A percentile compares a stretch with the other conserved stretches of the same genome.
These are phyloP conservation scores for Allantophomopsis lycopodina DNA, from an alignment of 2,329 filamentous ascomycete species.

Conservation along the genomic window DNA sequence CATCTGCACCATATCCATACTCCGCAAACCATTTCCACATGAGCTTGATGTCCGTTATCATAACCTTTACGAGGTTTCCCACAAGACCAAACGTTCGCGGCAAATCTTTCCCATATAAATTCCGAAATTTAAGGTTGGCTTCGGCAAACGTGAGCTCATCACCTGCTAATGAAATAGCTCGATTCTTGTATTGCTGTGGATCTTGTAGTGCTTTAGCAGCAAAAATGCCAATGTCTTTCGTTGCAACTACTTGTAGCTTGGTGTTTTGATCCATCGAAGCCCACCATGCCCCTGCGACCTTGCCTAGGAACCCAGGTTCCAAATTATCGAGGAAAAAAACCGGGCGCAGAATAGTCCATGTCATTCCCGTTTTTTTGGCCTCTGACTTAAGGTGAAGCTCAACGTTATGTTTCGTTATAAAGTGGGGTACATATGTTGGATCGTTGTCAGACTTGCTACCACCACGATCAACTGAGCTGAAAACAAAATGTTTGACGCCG, in stretches of 20 bases:
- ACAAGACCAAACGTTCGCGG: constrained; percentile 19
- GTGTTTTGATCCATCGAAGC: constrained; percentile 15
- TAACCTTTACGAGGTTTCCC: constrained; percentile 11
- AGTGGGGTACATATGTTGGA: constrained; percentile 37
- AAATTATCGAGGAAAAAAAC: constrained; percentile 37
- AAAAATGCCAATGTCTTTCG: constrained; percentile 24
- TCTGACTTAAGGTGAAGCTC: constrained; percentile 36
- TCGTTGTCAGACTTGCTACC: constrained; percentile 31
- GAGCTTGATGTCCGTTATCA: constrained; percentile 18
- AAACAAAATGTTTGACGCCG: constrained; percentile 46
- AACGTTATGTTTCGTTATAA: constrained; percentile 36
- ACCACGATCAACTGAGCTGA: constrained; percentile 48
- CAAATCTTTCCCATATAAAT: constrained; percentile 15
- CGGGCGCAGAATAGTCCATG: constrained; percentile 38
- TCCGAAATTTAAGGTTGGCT: constrained; percentile 17
- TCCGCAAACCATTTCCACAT: constrained; percentile 25
- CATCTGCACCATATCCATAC: constrained; percentile 22
- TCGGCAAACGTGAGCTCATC: constrained; percentile 24
- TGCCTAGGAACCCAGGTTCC: constrained; percentile 16
- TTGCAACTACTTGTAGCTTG: constrained; percentile 21
- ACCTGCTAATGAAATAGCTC: constrained; percentile 23
- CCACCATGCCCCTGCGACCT: constrained; percentile 20
- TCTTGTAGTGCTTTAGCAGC: constrained; percentile 21
- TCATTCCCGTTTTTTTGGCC: constrained; percentile 17
- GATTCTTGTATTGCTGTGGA: constrained; percentile 17